Evolutionary conservation across 129 eudicot genomes (phyloP), one percentile per base, ranked within the genome.

Genomic region (Logfia minima): DNA sequence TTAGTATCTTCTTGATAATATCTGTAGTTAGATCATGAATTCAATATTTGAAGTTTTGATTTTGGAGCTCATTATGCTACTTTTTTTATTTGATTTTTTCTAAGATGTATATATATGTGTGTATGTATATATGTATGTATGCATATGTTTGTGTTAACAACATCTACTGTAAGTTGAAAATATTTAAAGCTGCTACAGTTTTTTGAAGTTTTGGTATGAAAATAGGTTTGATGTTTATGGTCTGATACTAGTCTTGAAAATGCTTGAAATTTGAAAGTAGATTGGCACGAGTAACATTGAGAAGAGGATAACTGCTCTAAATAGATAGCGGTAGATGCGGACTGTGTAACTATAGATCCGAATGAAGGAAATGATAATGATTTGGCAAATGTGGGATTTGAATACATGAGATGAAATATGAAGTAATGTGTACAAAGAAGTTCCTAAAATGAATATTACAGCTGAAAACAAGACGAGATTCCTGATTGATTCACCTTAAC

Each of bases 381-480:
- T 58, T 58, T 4, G 6, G 55, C 1, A 48, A 48, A 14, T 48
- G n/a, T 14, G 55, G 55, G 55, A 48, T 48, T 48, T 3, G 55
- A 48, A 48, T 59, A 59, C 65, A 59, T 58, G 19, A 17, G 29
- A 23, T 75, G 79, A 26, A 22, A 14, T 24, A 59, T 61, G 61
- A 60, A 8, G 62, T 62, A 74, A 59, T 59, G 69, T 74, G 56
- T 58, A 8, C 9, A 14, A 74, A 74, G 53, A 17, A 41, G 39
- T 45, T 35, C 16, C 51, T 70, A 26, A 63, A 75, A 29, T 65
- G 48, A 63, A 45, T 48, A 65, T n/a, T 18, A 23, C 23, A 70
- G 39, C 39, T 45, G 35, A 51, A 19, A 14, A 14, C 16, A 17
- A 70, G 34, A 7, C 0, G 61, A 61, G 17, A 24, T 61, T 29